Evolutionary conservation across 768 basidiomycete species (phyloP), one percentile per base, ranked within the genome.

Genomic region (Tulasnella sp.): DNA sequence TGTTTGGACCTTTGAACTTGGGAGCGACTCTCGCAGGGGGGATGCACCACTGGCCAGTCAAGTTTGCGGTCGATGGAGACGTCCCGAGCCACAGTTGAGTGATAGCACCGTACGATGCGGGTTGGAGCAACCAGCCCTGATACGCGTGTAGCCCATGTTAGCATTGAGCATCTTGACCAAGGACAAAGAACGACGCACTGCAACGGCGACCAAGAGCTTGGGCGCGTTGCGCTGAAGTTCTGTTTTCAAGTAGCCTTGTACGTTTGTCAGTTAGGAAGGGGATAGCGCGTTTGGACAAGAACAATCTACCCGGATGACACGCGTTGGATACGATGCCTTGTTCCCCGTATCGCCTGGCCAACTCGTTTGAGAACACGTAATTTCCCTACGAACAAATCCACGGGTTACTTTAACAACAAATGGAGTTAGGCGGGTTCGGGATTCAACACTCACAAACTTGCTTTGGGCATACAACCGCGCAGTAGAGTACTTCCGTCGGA

Each of bases 381-480:
- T 51, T 51, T 9, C 25, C 49, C 49, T 51, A 35, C 15, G 8
- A 11, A 34, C 8, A 37, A 27, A 36, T 12, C 14, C 21, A 34
- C 37, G 12, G 12, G 12, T 14, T 2, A 2, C 2, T 6, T 23
- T 15, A 4, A 19, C 3, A 9, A n/a, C 2, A 29, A 48, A 6
- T 9, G 15, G 29, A 21, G 29, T 5, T 6, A 6, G 11, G 25
- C 25, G n/a, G 51, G 19, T 15, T 12, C 12, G 19, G 19, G 37
- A 39, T 39, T 39, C 12, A 12, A 12, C 12, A 42, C 48, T 21
- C 25, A 53, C 41, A 14, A 35, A 70, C 69, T 79, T 81, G 73
- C 70, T 34, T 49, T 49, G 37, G 14, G 31, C 50, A 48, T 63
- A 63, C 8, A 61, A 29, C n/a, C 2, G 2, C 12, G 31, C 17